A percentile compares a stretch with the other conserved stretches of the same genome.
Conservation (phyloP, 2,329 filamentous ascomycete genomes). For the Rutstroemia sp. region DNA sequence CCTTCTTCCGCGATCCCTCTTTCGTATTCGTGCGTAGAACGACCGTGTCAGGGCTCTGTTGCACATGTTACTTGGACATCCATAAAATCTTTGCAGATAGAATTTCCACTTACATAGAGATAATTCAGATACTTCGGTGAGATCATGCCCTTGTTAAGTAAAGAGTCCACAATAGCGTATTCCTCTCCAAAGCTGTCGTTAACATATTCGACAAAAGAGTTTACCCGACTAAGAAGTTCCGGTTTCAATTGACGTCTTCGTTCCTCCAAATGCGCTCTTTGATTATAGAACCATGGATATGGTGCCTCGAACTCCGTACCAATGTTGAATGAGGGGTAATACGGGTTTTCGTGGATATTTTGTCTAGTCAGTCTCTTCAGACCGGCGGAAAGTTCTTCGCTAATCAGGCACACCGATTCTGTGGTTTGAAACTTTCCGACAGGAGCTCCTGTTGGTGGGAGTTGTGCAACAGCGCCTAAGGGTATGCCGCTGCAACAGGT, state of each 20-base stretch:
- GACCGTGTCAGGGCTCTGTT: slow-evolving; percentile 6
- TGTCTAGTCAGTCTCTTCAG: slow-evolving; percentile 8
- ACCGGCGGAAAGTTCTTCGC: slow-evolving; percentile 5
- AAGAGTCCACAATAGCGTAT: slow-evolving; percentile 4
- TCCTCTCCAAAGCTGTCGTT: slow-evolving; percentile 7
- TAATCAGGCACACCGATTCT: slow-evolving; percentile 4
- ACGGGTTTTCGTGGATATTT: slow-evolving; percentile 6
- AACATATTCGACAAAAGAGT: slow-evolving; percentile 8
- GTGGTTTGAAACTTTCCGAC: background rate
- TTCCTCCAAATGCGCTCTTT: slow-evolving; percentile 7
- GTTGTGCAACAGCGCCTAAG: background rate
- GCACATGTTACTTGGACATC: background rate
- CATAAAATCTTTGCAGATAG: background rate
- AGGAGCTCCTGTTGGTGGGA: background rate
- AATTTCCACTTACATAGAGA: slow-evolving; percentile 1
- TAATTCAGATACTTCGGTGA: slow-evolving; percentile 2
- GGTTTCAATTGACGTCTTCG: slow-evolving; percentile 7
- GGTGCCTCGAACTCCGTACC: slow-evolving; percentile 6
- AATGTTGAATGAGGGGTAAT: slow-evolving; percentile 8
- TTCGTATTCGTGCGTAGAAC: background rate
- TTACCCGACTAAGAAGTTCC: slow-evolving; percentile 6
- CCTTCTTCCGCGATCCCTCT: background rate
- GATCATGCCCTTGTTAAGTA: slow-evolving; percentile 2
- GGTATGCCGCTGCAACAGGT: background rate
- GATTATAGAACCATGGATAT: slow-evolving; percentile 9